Base-by-base conservation (phyloP, 257 asterid genomes). In the Voacanga thouarsii region DNA sequence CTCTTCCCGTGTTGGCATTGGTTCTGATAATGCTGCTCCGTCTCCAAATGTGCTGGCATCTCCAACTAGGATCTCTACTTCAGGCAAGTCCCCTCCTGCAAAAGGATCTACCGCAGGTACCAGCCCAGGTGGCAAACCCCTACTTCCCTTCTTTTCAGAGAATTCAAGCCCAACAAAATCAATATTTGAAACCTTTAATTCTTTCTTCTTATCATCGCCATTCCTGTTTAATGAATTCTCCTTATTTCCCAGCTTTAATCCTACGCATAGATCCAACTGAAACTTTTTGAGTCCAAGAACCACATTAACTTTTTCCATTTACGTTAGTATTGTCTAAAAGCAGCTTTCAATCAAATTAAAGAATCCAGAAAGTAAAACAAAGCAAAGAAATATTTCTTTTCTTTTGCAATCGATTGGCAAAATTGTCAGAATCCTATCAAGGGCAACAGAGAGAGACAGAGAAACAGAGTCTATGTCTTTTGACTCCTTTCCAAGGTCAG, bases 101-200 rank as follows among this genome's bases (percentile, higher is more conserved):
- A 83, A 91, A 75, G 89, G 80, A 83, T 91, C 97, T 3, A 80
- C 78, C 15, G 77, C 49, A 47, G 92, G 97, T 80, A 89, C 84
- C 77, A 95, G 87, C 75, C 98, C 97, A 74, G 97, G 90, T 37
- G 98, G 97, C 89, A 91, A 78, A 37, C 83, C 84, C 87, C 90
- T 88, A 71, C 90, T 85, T 41, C 77, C 84, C 91, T 87, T 93
- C 88, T 91, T 91, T 78, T 95, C 97, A 18, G 97, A 85, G 77
- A 95, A 95, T 50, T 82, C 87, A 67, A 94, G 97, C 86, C 99
- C 99, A 85, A 92, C 45, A 82, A 94, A 94, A 87, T 95, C 98
- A 60, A 81, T 85, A 78, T 86, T 89, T 15, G 97, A 95, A 83
- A 95, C 18, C 28, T 77, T 65, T 66, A 89, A 70, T 65, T 79